Evolutionary conservation across 768 basidiomycete genomes (phyloP), one percentile per base, ranked within the genome.

Genomic region (Imleria badia): DNA sequence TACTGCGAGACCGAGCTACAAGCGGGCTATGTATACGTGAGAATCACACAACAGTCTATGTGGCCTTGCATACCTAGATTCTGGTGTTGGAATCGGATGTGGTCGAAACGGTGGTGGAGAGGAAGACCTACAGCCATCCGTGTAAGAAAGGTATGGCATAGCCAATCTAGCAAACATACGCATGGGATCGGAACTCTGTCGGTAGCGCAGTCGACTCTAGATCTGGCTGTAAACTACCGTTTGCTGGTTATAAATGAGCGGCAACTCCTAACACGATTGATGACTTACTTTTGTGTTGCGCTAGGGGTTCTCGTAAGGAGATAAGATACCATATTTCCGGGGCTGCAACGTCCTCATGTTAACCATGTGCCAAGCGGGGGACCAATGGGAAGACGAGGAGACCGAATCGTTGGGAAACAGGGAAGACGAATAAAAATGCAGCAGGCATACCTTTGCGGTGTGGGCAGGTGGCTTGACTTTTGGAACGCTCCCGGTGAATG

Each of bases 261-360:
- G 13, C 0, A 40, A 43, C 35, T 43, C 43, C 36, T 19, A 46
- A 51, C 22, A 41, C 8, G 40, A 17, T 22, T 22, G 20, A 14
- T 9, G 26, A 51, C 69, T 58, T 52, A 71, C 68, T 45, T 56
- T 56, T 58, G 65, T 7, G 19, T 17, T 23, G 45, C 49, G 9
- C 51, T 40, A 51, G 60, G 48, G 9, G 58, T 52, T 56, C 52
- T 61, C 55, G 60, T 57, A 52, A 52, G 55, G 9, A 67, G 66
- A 60, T 74, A 73, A 36, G 66, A 64, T 36, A 62, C 47, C 35
- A 72, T 46, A 54, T 71, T 70, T 59, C 60, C 68, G 20, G 75
- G 74, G 50, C 75, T 76, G 42, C 45, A 53, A 53, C 30, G 53
- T 33, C 40, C 47, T 46, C 40, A n/a, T 38, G 56, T 69, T 22